Evolutionary conservation across 768 basidiomycete genomes (phyloP), one percentile per base, ranked within the genome.

Genomic region (Amanita fuliginea): DNA sequence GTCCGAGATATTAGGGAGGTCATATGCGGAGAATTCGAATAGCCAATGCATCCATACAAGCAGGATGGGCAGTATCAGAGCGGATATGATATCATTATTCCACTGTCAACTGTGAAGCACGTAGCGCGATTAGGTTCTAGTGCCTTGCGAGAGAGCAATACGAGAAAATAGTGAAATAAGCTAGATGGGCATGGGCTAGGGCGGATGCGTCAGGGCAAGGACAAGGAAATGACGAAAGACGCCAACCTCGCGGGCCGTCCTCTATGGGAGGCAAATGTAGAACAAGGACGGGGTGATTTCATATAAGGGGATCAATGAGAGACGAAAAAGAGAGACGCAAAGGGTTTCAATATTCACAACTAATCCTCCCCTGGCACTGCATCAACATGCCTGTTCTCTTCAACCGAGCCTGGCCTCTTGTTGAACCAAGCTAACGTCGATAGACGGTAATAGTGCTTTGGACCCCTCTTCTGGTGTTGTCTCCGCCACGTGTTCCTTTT

Each of bases 401-500:
- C 54, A 16, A 30, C 42, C 34, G 36, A 42, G 47, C 33, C 36
- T 14, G 13, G 16, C 41, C 40, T 53, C 39, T 5, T n/a, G 46
- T 22, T 26, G 19, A 18, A 24, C 14, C 28, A 28, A 10, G 14
- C 22, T 24, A n/a, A n/a, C 22, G 22, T 18, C 42, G 14, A 16
- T 14, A 3, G 26, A 30, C 24, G 28, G 42, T n/a, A n/a, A n/a
- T n/a, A 14, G n/a, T 4, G 28, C 42, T 28, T 43, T 43, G n/a
- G 43, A 34, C 11, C 51, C 44, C n/a, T 44, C 54, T n/a, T 39
- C 47, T 42, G 49, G 22, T 9, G 50, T 28, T 3, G 42, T 21
- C 7, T 45, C 53, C 7, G 45, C 39, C 41, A 39, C 39, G 10
- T 42, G 45, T 32, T 50, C 44, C 28, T 55, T 53, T 32, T 32